Evolutionary conservation across 306 rosid species (phyloP).

Genomic region (Styphnolobium japonicum): DNA sequence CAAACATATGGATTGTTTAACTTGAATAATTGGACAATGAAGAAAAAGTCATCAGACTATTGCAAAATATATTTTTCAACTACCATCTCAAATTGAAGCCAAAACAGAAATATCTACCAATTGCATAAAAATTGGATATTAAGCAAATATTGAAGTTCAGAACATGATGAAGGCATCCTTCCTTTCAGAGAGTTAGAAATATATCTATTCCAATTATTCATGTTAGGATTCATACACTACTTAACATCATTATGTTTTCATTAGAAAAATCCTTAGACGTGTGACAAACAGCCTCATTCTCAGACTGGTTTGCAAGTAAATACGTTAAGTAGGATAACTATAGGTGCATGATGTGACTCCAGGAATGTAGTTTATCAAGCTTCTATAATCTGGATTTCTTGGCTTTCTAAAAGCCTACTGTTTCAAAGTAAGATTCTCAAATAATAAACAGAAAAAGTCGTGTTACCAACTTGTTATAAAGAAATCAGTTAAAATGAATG

Average conservation of each 20-base stretch:
- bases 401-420: neutral
- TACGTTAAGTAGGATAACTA: neutral
- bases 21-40: neutral
- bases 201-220: neutral
- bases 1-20: neutral
- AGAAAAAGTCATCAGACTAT: slow-evolving; percentile 9
- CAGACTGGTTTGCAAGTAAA: neutral
- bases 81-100: neutral
- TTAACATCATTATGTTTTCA: neutral
- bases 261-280: neutral
- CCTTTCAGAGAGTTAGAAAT: neutral
- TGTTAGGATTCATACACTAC: neutral
- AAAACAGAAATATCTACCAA: slow-evolving; percentile 5
- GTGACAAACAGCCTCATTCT: neutral
- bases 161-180: neutral
- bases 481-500: neutral
- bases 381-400: neutral
- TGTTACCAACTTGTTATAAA: neutral
- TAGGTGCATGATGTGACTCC: neutral
- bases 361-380: neutral
- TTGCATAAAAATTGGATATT: neutral
- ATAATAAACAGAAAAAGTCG: neutral
- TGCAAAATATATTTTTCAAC: neutral
- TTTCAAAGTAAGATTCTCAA: neutral
- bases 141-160: neutral